Base-by-base conservation (phyloP, 179 eudicot genomes). In the Sideroxylon spinosum region DNA sequence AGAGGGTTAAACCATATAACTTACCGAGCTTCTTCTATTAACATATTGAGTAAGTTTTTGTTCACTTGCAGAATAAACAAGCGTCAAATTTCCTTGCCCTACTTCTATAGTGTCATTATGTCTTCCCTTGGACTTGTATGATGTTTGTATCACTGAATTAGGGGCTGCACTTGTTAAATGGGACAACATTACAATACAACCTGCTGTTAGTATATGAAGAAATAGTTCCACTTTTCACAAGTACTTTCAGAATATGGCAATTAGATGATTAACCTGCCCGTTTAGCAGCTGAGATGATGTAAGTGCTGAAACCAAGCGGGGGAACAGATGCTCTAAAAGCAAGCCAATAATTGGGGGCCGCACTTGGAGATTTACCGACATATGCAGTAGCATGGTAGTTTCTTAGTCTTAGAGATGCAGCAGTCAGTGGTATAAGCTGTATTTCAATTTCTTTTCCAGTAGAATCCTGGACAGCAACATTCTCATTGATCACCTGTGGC, bases 241-340 rank as follows among this genome's bases (percentile, higher is more conserved):
- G 55, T 61, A 32, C 32, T 77, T 68, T 52, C 48, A 56, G 60
- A 64, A 70, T 16, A 76, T 52, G 50, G 23, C 0, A 49, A 17
- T 44, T 17, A 69, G 50, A 72, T 56, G 25, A 10, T n/a, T 56
- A 32, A 87, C 92, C 85, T 88, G 81, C 85, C 82, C 68, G 48
- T 84, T 90, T 91, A 28, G 84, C 82, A 23, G 81, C 82, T 62
- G 93, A 85, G 76, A 95, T 72, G 67, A 83, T 63, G 44, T 90
- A 95, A 66, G 95, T 90, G 82, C 85, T 93, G 84, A 93, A 95
- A 81, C 98, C 98, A 83, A 95, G 86, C 81, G 98, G 93, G 14
- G 97, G 98, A 71, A 89, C 93, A 75, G 85, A 86, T 37, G 91
- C 98, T 53, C 85, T 82, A 84, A 95, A 95, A 74, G 91, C 91